These are phyloP conservation scores for Wickerhamiella kazuoi DNA, from an alignment of 805 yeast genomes.

Conservation along the genomic window DNA sequence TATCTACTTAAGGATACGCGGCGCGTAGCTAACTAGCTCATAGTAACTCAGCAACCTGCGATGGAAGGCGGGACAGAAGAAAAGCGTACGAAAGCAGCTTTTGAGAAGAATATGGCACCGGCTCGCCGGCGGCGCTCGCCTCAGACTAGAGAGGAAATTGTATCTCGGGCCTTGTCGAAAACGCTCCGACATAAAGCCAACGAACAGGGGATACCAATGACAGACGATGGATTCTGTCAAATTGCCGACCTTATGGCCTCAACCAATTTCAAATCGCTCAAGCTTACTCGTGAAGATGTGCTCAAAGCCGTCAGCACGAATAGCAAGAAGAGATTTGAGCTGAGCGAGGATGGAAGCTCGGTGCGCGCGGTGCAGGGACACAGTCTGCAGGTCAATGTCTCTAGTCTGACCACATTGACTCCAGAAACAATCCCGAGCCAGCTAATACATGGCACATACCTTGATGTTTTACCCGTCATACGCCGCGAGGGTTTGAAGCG, in stretches of 20 bases:
- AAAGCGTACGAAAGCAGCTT: too few species aligned
- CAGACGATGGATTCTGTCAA: slow-evolving; percentile 46
- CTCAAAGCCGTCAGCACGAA: slow-evolving; percentile 42
- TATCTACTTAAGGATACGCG: too few species aligned
- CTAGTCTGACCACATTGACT: slow-evolving; percentile 23
- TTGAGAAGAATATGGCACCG: too few species aligned
- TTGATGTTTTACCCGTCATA: slow-evolving; percentile 30
- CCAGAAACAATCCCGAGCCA: slow-evolving; percentile 30
- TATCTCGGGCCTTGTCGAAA: slow-evolving; percentile 55
- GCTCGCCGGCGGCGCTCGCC: neutral
- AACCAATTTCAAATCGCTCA: slow-evolving; percentile 38
- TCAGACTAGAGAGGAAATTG: neutral
- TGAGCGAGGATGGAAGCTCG: slow-evolving; percentile 20
- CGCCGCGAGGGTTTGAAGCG: slow-evolving; percentile 38
- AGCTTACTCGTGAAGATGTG: slow-evolving; percentile 41
- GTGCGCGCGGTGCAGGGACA: slow-evolving; percentile 96
- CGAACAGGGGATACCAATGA: slow-evolving; percentile 47
- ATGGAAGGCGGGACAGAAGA: too few species aligned
- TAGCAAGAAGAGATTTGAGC: slow-evolving; percentile 51
- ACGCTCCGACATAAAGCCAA: slow-evolving; percentile 75
- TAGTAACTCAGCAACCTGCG: too few species aligned
- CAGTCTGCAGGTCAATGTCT: slow-evolving; percentile 35
- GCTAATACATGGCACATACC: slow-evolving; percentile 69
- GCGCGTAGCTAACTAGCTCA: too few species aligned
- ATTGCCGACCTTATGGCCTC: slow-evolving; percentile 37